Evolutionary conservation across 179 eudicot genomes (phyloP).

Genomic region (Actinidia arguta): DNA sequence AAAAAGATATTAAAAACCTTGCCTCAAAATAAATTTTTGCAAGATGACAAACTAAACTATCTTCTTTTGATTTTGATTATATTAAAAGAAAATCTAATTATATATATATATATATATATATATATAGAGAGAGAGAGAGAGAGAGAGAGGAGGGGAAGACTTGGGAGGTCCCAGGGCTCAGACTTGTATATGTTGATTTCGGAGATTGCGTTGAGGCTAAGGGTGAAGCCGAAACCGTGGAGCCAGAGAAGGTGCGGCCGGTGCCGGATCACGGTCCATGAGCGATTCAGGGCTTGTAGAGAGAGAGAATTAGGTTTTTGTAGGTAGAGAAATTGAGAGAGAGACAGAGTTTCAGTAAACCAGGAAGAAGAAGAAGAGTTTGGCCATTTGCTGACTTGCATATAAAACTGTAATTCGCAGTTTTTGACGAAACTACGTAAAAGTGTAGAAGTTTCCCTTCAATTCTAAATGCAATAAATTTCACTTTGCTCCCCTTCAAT

Average conservation of each 20-base stretch:
- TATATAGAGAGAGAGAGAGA: not conserved
- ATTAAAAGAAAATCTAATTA: no score
- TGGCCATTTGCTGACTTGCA: no score
- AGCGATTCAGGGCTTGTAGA: not conserved
- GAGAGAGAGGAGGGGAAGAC: conserved; percentile 30
- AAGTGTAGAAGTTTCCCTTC: no score
- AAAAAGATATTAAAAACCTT: no score
- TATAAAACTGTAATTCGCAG: no score
- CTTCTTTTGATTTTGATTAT: no score
- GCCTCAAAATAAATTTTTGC: no score
- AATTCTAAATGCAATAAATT: no score
- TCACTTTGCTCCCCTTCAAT: no score
- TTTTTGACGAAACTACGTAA: no score
- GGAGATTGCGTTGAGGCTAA: conserved; percentile 70
- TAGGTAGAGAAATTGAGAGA: not conserved
- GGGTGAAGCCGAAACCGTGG: conserved; percentile 93
- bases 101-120: no score
- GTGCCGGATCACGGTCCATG: conserved; percentile 18
- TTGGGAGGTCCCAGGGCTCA: conserved; percentile 92
- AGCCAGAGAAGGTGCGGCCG: conserved; percentile 44
- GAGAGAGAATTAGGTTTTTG: not conserved
- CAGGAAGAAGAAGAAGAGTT: conserved; percentile 15
- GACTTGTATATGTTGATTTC: conserved; percentile 74
- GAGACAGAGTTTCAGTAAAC: conserved; percentile 5
- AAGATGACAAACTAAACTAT: no score